phyloP scores from a whole-genome alignment of 345 rosid species.

The Eucalyptus virginea region DNA sequence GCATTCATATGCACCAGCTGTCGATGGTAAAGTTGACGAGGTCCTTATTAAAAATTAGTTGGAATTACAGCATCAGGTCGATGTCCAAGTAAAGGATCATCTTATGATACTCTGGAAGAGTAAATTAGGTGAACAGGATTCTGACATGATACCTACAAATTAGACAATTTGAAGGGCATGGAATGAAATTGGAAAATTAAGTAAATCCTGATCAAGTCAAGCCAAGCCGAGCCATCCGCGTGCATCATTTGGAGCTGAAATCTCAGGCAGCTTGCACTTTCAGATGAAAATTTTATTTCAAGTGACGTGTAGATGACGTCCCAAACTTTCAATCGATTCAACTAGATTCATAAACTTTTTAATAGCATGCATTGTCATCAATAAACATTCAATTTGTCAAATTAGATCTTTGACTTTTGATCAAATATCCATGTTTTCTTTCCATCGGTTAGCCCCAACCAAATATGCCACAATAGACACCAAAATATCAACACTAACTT shows the following conservation, averaged over 20 bases:
- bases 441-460: background rate
- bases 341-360: background rate
- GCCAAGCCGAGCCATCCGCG: background rate
- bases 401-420: background rate
- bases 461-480: background rate
- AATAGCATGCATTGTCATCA: fast-evolving
- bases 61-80: background rate
- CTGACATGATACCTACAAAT: background rate
- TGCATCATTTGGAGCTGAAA: background rate
- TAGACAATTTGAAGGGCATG: background rate
- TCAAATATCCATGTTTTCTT: background rate
- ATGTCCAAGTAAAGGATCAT: background rate
- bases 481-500: background rate
- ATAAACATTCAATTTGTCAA: background rate
- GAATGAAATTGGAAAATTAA: background rate
- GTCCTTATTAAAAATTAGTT: background rate
- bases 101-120: background rate
- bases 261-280: background rate
- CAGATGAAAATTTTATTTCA: fast-evolving
- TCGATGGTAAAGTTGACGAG: background rate
- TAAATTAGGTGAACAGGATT: background rate
- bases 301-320: fast-evolving
- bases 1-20: background rate
- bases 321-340: background rate
- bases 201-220: background rate